Evolutionary conservation across 129 eudicot genomes (phyloP).

Genomic region (Deinandra increscens): DNA sequence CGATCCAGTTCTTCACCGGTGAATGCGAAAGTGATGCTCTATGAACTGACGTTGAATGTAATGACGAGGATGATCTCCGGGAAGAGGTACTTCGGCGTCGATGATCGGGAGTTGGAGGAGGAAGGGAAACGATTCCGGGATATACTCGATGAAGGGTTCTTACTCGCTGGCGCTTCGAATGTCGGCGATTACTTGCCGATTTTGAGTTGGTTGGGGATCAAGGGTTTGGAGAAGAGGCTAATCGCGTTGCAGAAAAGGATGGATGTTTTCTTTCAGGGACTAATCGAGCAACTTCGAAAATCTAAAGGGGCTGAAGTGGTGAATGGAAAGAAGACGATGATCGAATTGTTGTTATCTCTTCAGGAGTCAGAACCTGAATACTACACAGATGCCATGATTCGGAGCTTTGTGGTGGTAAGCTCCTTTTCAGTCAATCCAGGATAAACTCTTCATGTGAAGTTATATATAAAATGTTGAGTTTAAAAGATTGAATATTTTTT

Average conservation of each 20-base stretch:
- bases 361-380: no score
- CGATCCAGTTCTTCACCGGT: no score
- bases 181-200: slow-evolving; percentile 53
- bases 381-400: slow-evolving; percentile 49
- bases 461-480: no score
- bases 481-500: no score
- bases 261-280: slow-evolving; percentile 47
- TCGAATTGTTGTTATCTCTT: no score
- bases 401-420: slow-evolving; percentile 52
- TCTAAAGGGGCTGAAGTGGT: no score
- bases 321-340: no score
- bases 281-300: slow-evolving; percentile 38
- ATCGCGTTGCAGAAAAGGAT: slow-evolving; percentile 20
- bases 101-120: slow-evolving; percentile 31
- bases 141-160: slow-evolving; percentile 34
- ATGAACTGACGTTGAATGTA: no score
- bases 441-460: no score
- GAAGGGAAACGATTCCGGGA: slow-evolving; percentile 43
- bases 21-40: no score
- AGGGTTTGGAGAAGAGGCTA: slow-evolving; percentile 33
- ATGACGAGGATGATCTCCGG: no score
- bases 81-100: slow-evolving; percentile 43
- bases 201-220: slow-evolving; percentile 38
- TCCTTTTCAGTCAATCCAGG: not conserved
- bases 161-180: slow-evolving; percentile 28